Evolutionary conservation across 257 asterid species (phyloP), one percentile per base, ranked within the genome.

Genomic region (Jasminum sambac): DNA sequence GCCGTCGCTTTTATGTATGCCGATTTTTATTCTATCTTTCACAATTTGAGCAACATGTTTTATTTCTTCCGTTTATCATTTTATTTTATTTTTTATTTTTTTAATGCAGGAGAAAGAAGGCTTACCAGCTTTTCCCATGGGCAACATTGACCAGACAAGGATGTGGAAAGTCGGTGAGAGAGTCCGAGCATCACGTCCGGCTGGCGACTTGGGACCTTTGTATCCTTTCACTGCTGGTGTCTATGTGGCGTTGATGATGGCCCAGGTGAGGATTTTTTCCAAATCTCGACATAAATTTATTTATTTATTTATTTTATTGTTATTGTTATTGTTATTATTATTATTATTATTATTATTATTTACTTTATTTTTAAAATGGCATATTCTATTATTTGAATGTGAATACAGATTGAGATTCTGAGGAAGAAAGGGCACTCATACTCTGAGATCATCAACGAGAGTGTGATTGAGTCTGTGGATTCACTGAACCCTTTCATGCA

Each of bases 401-500:
- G 43, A 12, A 36, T 34, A 2, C 88, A 93, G 98, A 93, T 93
- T 75, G 97, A 90, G 89, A 73, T 89, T 63, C 76, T 93, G 83
- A 83, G 97, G 85, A 93, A 89, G 96, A 93, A 93, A 63, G 98
- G 97, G 26, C 98, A 93, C 59, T 93, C 97, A 3, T 90, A 90
- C 83, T 93, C 98, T 0, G 98, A 93, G 82, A 93, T 93, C 55
- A 93, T 93, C 44, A 93, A 93, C 12, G 96, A 90, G 81, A 93
- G 96, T 21, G 92, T 93, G 66, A 90, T 93, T 0, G 97, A 90
- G 82, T 77, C 97, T 3, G 98, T 93, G 77, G 98, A 93, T 80
- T 93, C 98, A 3, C 72, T 93, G 77, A 93, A 93, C 57, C 97
- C 97, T 0, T 93, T 93, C 84, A 93, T 93, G 98, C 98, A 93